phyloP scores from a whole-genome alignment of 164 flowering plant species.

The Piper longum region DNA sequence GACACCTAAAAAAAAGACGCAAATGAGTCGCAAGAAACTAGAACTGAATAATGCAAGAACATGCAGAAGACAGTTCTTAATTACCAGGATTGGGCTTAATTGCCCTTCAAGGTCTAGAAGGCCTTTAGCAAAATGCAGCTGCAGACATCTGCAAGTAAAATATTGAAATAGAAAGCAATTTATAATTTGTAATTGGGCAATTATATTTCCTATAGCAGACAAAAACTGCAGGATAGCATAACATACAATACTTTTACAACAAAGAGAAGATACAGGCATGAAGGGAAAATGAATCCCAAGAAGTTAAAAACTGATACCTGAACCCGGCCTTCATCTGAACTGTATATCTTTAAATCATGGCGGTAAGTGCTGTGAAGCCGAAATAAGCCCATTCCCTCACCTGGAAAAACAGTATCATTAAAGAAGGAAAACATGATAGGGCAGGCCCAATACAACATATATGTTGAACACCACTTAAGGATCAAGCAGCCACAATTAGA shows the following conservation, averaged over 20 bases:
- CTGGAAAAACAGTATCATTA: conserved; percentile 20
- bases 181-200: neutral
- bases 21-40: conserved; percentile 7
- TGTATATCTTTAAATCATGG: conserved; percentile 96
- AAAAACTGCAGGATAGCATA: too few relatives aligned
- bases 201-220: too few relatives aligned
- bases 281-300: neutral
- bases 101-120: conserved; percentile 98
- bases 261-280: too few relatives aligned
- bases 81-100: conserved; percentile 84
- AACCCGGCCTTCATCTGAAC: conserved; percentile 99
- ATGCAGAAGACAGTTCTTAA: conserved; percentile 10
- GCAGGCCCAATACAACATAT: neutral
- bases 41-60: neutral
- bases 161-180: neutral
- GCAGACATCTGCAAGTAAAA: conserved; percentile 78
- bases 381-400: conserved; percentile 97
- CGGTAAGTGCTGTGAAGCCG: conserved; percentile 99
- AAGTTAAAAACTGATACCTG: conserved; percentile 38
- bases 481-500: too few relatives aligned
- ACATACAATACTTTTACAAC: too few relatives aligned
- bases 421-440: neutral
- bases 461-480: neutral
- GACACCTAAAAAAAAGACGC: conserved; percentile 51
- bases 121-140: conserved; percentile 99